Conservation (phyloP, 495 filamentous ascomycete species). For the Letharia columbiana region DNA sequence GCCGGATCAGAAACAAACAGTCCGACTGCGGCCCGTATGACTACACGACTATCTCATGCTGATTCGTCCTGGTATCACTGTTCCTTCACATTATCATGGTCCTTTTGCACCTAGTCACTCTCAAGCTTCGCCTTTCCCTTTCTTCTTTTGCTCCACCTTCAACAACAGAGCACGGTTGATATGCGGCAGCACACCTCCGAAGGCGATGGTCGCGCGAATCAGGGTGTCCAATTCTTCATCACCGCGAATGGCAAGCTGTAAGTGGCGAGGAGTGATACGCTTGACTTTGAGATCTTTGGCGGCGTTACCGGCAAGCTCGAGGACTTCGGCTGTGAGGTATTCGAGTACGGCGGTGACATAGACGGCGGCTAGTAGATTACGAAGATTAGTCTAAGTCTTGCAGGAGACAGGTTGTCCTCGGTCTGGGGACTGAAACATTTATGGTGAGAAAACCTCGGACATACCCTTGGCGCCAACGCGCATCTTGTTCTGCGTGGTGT, state of each 20-base stretch:
- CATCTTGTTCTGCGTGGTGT: constrained; percentile 99
- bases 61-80: neutral
- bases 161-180: constrained; percentile 96
- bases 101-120: neutral
- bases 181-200: constrained; percentile 94
- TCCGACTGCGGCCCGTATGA: neutral
- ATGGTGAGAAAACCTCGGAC: constrained; percentile 8
- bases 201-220: constrained; percentile 95
- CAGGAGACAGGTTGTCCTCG: neutral
- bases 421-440: neutral
- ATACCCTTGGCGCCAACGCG: constrained; percentile 91
- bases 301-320: constrained; percentile 96
- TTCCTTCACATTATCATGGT: neutral
- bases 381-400: neutral
- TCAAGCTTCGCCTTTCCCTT: constrained; percentile 38
- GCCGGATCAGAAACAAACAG: neutral
- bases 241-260: constrained; percentile 96
- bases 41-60: neutral
- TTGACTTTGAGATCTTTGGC: constrained; percentile 99
- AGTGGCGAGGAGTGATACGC: constrained; percentile 96
- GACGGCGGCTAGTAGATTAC: constrained; percentile 57
- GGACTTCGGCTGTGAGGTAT: constrained; percentile 97
- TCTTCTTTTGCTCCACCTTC: constrained; percentile 99
- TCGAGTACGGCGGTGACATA: constrained; percentile 98
- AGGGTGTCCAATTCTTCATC: constrained; percentile 97